Base-by-base conservation (phyloP, 2,329 filamentous ascomycete species). In the Capronia americana region DNA sequence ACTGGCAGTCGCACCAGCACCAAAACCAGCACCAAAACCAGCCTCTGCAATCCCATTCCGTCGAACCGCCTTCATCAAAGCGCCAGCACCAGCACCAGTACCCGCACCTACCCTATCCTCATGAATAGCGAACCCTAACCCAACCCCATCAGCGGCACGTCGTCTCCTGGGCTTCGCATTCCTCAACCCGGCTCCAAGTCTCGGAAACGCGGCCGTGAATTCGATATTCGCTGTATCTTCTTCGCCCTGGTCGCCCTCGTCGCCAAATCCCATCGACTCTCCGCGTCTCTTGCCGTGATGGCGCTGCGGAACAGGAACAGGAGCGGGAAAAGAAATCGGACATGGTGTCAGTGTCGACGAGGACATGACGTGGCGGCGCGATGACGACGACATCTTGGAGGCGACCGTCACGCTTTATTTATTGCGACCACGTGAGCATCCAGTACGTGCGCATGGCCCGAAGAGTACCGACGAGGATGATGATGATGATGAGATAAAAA, bases 191-290 rank as follows among this genome's bases (percentile, higher is more conserved):
- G 58, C 44, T 17, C 14, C 57, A 23, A 41, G 57, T 20, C 72
- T 67, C 57, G 70, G 73, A 57, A 81, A 74, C 54, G 79, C 78
- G 12, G 76, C 77, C 3, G 79, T 81, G 66, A 78, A 81, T 7
- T 82, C 78, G 24, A 81, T 70, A 20, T 77, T 75, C 4, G 67
- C 74, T 0, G 79, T 81, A 17, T 76, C 71, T n/a, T 80, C 78
- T 11, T 73, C 70, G 38, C n/a, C n/a, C n/a, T n/a, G n/a, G n/a
- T n/a, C n/a, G n/a, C n/a, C n/a, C n/a, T 69, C 67, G 12, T 50
- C 61, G 57, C 24, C n/a, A 32, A 17, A 30, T 10, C 4, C 26
- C 14, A 17, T 10, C 26, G 26, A 53, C 38, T 64, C 24, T 12
- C 26, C 24, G 41, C 24, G 38, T 17, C 24, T 24, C 50, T 53